Conservation (phyloP, 129 eudicot genomes). For the Cynara cardunculus region DNA sequence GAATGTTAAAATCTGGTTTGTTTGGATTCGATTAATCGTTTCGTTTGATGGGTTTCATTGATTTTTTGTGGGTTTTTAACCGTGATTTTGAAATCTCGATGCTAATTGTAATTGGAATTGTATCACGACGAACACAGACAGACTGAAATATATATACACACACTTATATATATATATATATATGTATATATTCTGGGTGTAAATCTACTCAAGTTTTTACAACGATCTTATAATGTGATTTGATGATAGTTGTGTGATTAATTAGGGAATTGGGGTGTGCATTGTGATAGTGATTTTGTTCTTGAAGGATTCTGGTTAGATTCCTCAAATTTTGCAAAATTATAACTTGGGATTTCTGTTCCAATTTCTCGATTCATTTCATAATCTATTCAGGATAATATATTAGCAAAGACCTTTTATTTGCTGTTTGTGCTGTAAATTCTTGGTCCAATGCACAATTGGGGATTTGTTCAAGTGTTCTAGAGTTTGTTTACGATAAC, state of each 20-base stretch:
- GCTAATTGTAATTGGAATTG: conserved; percentile 15
- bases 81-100: conserved; percentile 7
- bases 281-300: conserved; percentile 7
- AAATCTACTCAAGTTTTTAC: conserved; percentile 7
- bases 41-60: neutral
- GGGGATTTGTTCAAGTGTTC: neutral
- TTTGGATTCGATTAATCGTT: neutral
- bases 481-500: neutral
- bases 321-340: conserved; percentile 6
- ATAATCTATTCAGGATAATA: neutral
- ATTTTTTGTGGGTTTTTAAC: conserved; percentile 11
- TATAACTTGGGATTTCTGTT: neutral
- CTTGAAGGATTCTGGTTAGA: neutral
- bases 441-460: neutral
- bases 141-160: neutral
- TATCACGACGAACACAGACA: neutral
- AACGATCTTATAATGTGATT: neutral
- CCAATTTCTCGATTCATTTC: neutral
- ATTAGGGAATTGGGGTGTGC: neutral
- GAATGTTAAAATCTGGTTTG: neutral
- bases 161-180: neutral
- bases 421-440: neutral
- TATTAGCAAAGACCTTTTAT: neutral
- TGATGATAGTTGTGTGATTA: neutral
- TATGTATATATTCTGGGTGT: neutral